Conservation (phyloP, 1,139 yeast genomes). For the Debaryomyces psychrophilus region DNA sequence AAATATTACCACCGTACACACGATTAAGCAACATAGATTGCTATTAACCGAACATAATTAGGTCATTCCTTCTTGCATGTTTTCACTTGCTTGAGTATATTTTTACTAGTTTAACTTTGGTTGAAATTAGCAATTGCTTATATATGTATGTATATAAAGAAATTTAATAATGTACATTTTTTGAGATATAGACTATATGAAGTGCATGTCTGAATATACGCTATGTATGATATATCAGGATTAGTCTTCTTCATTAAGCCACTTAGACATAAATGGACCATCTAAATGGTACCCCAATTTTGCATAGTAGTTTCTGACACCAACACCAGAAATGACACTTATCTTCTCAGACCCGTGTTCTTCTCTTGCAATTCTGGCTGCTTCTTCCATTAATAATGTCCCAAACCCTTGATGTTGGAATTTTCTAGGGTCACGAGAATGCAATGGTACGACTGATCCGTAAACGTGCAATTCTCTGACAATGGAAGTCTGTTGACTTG, state of each 20-base stretch:
- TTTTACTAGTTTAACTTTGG: not conserved
- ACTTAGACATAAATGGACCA: conserved; percentile 95
- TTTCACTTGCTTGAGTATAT: not conserved
- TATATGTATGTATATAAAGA: not conserved
- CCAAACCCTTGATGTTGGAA: conserved; percentile 99
- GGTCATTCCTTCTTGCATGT: not conserved
- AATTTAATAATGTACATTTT: not conserved
- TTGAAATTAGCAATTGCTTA: not conserved
- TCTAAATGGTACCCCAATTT: conserved; percentile 89
- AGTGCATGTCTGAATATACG: not conserved
- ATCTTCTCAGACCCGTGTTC: conserved; percentile 93
- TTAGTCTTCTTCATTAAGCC: conserved; percentile 19
- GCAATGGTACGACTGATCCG: conserved; percentile 96
- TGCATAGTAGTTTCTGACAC: conserved; percentile 94
- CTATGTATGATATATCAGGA: not conserved
- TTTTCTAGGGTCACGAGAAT: conserved; percentile 96
- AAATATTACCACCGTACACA: conserved; percentile 12
- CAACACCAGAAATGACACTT: conserved; percentile 95
- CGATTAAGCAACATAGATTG: not conserved
- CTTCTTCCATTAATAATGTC: conserved; percentile 96
- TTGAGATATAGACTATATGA: not conserved
- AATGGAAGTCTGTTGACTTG: conserved; percentile 81
- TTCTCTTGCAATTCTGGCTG: conserved; percentile 91
- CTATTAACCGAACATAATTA: too few species aligned
- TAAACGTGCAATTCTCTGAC: conserved; percentile 96